phyloP scores from a whole-genome alignment of 202 grass and related monocot species.

The Thinopyrum obtusiflorum region DNA sequence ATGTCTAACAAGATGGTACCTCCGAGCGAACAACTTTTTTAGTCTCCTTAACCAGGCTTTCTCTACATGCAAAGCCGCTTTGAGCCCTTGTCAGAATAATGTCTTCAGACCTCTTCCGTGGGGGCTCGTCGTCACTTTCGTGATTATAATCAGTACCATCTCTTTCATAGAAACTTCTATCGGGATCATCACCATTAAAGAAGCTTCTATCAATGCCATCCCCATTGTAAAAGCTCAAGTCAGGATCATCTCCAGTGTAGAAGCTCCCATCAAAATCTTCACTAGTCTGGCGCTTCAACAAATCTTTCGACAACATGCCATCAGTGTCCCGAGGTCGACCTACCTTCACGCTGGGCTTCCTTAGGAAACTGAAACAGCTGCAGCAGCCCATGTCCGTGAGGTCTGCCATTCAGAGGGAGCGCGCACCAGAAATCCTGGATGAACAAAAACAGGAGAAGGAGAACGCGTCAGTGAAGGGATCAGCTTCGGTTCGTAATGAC shows the following conservation, averaged over 20 bases:
- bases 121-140: conserved; percentile 25
- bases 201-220: conserved; percentile 52
- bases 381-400: conserved; percentile 68
- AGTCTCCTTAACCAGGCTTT: conserved; percentile 67
- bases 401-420: conserved; percentile 38
- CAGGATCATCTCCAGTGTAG: conserved; percentile 47
- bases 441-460: not conserved
- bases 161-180: conserved; percentile 41
- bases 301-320: conserved; percentile 38
- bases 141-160: conserved; percentile 26
- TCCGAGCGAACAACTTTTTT: conserved; percentile 54
- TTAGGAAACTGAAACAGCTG: conserved; percentile 72
- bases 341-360: conserved; percentile 36
- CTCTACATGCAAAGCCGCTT: conserved; percentile 68
- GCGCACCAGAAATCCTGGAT: not conserved
- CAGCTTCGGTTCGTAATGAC: not conserved
- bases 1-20: conserved; percentile 42
- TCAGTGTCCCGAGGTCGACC: conserved; percentile 1
- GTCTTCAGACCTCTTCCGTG: conserved; percentile 61
- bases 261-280: conserved; percentile 41
- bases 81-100: conserved; percentile 46
- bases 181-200: conserved; percentile 45
- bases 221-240: conserved; percentile 45
- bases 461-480: not conserved
- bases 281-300: conserved; percentile 34